A percentile compares a stretch with the other conserved stretches of the same genome.
These are phyloP conservation scores for Suillus ampliporus DNA, from an alignment of 768 basidiomycete species.

Conservation along the genomic window DNA sequence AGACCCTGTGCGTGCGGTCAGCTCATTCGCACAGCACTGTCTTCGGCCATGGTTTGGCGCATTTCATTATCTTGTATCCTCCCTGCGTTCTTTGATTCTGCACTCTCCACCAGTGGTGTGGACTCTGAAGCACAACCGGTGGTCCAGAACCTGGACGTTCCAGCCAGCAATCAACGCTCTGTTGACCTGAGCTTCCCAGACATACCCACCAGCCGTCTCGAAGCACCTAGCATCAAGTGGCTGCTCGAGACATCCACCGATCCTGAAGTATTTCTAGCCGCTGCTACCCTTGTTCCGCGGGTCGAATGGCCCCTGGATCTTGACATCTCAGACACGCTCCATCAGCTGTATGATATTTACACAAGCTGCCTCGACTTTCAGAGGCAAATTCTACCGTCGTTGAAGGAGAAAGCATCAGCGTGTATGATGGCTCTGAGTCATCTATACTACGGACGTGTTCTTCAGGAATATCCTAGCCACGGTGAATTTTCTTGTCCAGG, in stretches of 20 bases:
- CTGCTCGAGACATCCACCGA: slow-evolving; percentile 26
- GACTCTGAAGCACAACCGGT: neutral
- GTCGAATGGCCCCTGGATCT: neutral
- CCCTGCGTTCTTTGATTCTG: neutral
- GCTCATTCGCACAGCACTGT: neutral
- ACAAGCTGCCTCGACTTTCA: neutral
- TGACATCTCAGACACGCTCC: neutral
- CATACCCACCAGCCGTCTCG: neutral
- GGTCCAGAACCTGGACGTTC: no score
- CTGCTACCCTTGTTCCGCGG: neutral
- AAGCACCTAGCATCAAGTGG: slow-evolving; percentile 19
- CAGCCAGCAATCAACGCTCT: neutral
- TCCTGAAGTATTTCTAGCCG: slow-evolving; percentile 8
- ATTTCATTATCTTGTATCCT: neutral
- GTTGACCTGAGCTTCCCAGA: neutral
- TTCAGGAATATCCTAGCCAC: neutral
- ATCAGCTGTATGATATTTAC: neutral
- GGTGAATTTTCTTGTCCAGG: neutral
- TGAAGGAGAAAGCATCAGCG: neutral
- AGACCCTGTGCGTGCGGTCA: neutral
- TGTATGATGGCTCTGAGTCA: neutral
- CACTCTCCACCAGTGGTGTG: neutral
- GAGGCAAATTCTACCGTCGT: neutral
- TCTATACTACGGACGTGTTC: neutral
- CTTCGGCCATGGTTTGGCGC: neutral